A percentile compares a stretch with the other conserved stretches of the same genome.
Evolutionary conservation across 1,284 basidiomycete genomes (phyloP).

Genomic region (Heterobasidion irregulare): DNA sequence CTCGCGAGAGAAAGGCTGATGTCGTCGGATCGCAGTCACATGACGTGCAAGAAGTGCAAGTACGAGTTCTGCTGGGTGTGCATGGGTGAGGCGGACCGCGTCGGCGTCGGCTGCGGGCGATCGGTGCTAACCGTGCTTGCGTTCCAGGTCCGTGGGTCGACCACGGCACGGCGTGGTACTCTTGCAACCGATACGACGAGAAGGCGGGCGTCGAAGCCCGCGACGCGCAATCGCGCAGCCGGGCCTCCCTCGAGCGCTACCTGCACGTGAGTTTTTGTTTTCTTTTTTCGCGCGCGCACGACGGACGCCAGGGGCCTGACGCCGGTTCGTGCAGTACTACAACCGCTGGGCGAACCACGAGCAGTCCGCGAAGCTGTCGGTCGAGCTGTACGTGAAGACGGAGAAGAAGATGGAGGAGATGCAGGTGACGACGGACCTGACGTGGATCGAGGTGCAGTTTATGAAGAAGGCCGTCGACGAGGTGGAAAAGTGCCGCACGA

Average conservation of each 20-base stretch:
- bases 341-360: constrained; percentile 99
- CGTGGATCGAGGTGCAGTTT: constrained; percentile 99
- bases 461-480: constrained; percentile 96
- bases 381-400: constrained; percentile 88
- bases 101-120: not conserved
- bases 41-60: constrained; percentile 99
- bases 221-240: constrained; percentile 82
- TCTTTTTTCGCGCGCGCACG: not conserved
- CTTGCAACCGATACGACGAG: constrained; percentile 96
- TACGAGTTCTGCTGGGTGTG: constrained; percentile 83
- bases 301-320: not conserved
- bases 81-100: constrained; percentile 44
- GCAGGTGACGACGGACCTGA: constrained; percentile 85
- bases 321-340: constrained; percentile 66
- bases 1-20: constrained; percentile 1
- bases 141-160: constrained; percentile 90
- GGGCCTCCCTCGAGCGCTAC: constrained; percentile 89
- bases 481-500: constrained; percentile 85
- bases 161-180: constrained; percentile 96
- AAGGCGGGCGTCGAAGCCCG: constrained; percentile 84
- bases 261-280: constrained; percentile 69
- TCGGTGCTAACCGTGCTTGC: constrained; percentile 25
- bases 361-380: constrained; percentile 92
- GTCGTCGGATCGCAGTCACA: constrained; percentile 54
- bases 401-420: constrained; percentile 99